Evolutionary conservation across 768 basidiomycete species (phyloP).

Genomic region (Mycena galopus): DNA sequence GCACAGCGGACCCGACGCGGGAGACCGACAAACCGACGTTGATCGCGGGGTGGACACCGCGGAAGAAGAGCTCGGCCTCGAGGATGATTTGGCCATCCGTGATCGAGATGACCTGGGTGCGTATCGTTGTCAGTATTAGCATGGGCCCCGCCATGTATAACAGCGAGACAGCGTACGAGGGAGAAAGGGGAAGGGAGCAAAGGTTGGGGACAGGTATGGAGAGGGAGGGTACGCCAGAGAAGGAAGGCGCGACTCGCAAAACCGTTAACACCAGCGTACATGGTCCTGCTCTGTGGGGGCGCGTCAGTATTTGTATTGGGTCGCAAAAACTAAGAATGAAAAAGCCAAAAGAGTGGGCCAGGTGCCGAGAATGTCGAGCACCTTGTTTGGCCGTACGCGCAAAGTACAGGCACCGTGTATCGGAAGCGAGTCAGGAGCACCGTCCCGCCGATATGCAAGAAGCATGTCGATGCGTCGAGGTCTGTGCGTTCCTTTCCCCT

Average conservation of each 20-base stretch:
- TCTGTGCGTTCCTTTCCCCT: too few relatives aligned
- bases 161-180: conserved; percentile 56
- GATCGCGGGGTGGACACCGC: conserved; percentile 99
- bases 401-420: too few relatives aligned
- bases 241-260: conserved; percentile 98
- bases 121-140: too few relatives aligned
- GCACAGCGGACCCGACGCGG: conserved; percentile 99
- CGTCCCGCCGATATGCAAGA: conserved; percentile 94
- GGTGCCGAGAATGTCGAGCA: too few relatives aligned
- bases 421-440: too few relatives aligned
- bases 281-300: conserved; percentile 99
- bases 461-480: conserved; percentile 98
- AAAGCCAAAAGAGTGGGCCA: too few relatives aligned
- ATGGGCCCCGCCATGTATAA: too few relatives aligned
- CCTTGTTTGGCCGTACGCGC: too few relatives aligned
- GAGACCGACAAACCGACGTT: conserved; percentile 99
- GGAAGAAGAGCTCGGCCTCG: conserved; percentile 99
- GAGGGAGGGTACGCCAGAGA: too few relatives aligned
- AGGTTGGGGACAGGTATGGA: conserved; percentile 95
- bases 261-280: conserved; percentile 99
- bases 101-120: conserved; percentile 97
- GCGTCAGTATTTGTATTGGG: too few relatives aligned
- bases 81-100: conserved; percentile 99
- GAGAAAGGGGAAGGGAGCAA: too few relatives aligned
- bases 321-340: too few relatives aligned